A percentile compares a stretch with the other conserved stretches of the same genome.
These are phyloP conservation scores for Meyerozyma elateridarum DNA, from an alignment of 1,139 yeast species.

Conservation along the genomic window DNA sequence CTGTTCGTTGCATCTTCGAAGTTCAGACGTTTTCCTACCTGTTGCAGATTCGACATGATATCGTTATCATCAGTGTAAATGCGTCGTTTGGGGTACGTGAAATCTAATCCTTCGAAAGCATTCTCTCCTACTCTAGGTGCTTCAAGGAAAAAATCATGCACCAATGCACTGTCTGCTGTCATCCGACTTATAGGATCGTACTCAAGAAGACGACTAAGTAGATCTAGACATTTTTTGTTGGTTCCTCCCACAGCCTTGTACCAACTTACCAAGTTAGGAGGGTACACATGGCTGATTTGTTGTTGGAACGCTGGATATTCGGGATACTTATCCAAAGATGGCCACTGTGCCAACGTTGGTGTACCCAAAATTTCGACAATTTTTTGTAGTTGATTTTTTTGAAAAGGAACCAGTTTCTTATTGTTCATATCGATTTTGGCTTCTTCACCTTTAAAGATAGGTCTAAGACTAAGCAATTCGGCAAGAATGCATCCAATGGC, in stretches of 20 bases:
- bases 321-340: slow-evolving; percentile 72
- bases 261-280: slow-evolving; percentile 76
- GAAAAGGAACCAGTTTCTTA: slow-evolving; percentile 90
- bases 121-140: slow-evolving; percentile 65
- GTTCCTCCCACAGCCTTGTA: slow-evolving; percentile 75
- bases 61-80: slow-evolving; percentile 77
- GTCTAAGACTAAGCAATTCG: slow-evolving; percentile 80
- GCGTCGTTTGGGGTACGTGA: slow-evolving; percentile 67
- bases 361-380: slow-evolving; percentile 89
- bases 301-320: slow-evolving; percentile 64
- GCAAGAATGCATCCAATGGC: slow-evolving; percentile 97
- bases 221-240: slow-evolving; percentile 61
- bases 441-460: slow-evolving; percentile 96
- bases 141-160: slow-evolving; percentile 71
- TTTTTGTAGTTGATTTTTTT: slow-evolving; percentile 84
- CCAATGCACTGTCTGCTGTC: slow-evolving; percentile 51
- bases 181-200: slow-evolving; percentile 83
- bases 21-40: slow-evolving; percentile 3
- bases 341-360: slow-evolving; percentile 76
- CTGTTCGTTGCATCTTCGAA: slow-evolving; percentile 1
- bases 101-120: slow-evolving; percentile 60
- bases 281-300: slow-evolving; percentile 50
- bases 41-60: slow-evolving; percentile 31
- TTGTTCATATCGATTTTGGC: slow-evolving; percentile 80
- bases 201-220: slow-evolving; percentile 60